Evolutionary conservation across 2,329 filamentous ascomycete species (phyloP).

Genomic region (Claviceps capensis): DNA sequence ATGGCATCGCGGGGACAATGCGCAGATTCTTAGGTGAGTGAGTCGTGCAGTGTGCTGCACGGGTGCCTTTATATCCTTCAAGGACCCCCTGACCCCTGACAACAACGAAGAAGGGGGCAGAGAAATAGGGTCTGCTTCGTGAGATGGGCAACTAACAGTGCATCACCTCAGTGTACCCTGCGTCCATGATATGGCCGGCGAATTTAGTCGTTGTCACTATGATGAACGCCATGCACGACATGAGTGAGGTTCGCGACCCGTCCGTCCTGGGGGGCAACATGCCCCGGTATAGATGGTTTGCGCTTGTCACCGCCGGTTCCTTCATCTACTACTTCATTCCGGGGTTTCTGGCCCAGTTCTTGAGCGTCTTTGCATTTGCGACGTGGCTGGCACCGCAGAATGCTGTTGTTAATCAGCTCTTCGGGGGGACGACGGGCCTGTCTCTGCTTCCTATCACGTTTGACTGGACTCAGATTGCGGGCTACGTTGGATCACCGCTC

Average conservation of each 20-base stretch:
- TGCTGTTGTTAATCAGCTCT: constrained; percentile 56
- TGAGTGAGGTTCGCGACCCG: constrained; percentile 33
- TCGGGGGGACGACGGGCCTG: constrained; percentile 54
- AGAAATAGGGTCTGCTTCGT: background rate
- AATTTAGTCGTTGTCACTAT: constrained; percentile 53
- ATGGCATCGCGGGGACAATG: constrained; percentile 56
- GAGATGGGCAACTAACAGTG: constrained; percentile 5
- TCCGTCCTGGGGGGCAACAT: constrained; percentile 49
- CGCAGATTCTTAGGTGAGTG: constrained; percentile 44
- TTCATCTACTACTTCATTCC: constrained; percentile 59
- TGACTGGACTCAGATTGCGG: constrained; percentile 62
- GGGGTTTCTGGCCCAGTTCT: constrained; percentile 52
- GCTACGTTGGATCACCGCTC: constrained; percentile 53
- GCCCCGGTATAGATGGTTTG: constrained; percentile 52
- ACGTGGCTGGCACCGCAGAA: constrained; percentile 62
- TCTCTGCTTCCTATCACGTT: constrained; percentile 60
- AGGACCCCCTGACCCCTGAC: background rate
- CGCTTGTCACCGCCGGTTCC: constrained; percentile 38
- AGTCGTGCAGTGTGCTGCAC: background rate
- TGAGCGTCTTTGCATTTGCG: constrained; percentile 57
- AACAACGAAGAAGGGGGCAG: background rate
- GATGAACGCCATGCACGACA: constrained; percentile 61
- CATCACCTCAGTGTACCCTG: constrained; percentile 40
- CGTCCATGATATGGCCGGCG: constrained; percentile 62
- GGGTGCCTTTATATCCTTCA: background rate